These are phyloP conservation scores for Neltuma alba DNA, from an alignment of 306 rosid species.

Conservation along the genomic window DNA sequence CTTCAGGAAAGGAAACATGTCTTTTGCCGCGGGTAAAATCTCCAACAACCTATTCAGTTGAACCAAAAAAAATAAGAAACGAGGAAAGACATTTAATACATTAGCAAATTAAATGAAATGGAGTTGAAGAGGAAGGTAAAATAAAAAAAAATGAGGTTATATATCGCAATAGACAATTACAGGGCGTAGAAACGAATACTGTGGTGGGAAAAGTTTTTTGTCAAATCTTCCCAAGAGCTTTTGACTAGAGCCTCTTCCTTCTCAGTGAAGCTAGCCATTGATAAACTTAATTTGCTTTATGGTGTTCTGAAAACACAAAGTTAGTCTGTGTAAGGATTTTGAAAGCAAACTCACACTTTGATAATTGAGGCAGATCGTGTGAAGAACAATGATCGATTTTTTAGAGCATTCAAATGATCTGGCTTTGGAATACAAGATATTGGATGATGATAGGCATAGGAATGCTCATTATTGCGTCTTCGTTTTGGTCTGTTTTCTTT, in stretches of 20 bases:
- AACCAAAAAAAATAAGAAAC: too few species aligned
- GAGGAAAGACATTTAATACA: too few species aligned
- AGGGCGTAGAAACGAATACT: constrained; percentile 35
- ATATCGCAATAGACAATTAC: constrained; percentile 21
- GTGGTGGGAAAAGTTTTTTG: constrained; percentile 17
- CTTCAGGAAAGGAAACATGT: neutral
- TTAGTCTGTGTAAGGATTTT: too few species aligned
- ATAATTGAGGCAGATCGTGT: too few species aligned
- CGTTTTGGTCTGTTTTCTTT: too few species aligned
- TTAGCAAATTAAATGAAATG: neutral
- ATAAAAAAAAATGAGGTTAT: neutral
- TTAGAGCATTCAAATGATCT: too few species aligned
- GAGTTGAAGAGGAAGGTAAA: neutral
- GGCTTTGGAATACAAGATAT: too few species aligned
- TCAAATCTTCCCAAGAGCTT: constrained; percentile 29
- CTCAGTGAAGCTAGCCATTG: constrained; percentile 32
- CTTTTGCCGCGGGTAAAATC: neutral
- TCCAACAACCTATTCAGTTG: neutral
- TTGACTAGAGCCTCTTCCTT: constrained; percentile 29
- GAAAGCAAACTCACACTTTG: too few species aligned
- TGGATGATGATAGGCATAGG: too few species aligned
- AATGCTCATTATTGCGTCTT: too few species aligned
- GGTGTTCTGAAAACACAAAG: too few species aligned
- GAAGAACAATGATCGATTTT: too few species aligned
- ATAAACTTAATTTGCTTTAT: neutral